Evolutionary conservation across 2,329 filamentous ascomycete species (phyloP), one percentile per base, ranked within the genome.

Genomic region (Ceratocystis diversiconidia): DNA sequence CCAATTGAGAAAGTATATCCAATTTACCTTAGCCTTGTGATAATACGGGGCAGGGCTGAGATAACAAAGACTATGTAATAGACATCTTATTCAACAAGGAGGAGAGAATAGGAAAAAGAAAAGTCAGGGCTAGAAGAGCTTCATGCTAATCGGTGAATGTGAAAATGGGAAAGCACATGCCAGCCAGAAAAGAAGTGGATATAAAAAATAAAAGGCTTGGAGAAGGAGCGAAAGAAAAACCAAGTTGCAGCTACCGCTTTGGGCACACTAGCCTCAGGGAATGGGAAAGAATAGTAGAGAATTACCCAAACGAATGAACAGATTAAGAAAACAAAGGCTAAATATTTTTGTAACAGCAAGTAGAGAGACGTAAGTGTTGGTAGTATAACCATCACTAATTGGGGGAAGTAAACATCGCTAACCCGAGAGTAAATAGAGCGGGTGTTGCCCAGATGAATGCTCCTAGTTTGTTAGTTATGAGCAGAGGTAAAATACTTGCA

Each of bases 151-250:
- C 46, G 7, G 36, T 43, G 10, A 6, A 30, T 44, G 10, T 59
- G 61, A 63, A 66, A 61, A 63, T 66, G 61, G 36, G 32, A 61
- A 48, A 50, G n/a, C 52, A 63, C 65, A 66, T 66, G 61, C 61
- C 61, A 66, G 52, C 41, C 4, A 61, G n/a, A 25, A 62, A 15
- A 61, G n/a, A 25, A 62, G 12, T 50, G 19, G 64, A 30, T 25
- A 30, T 41, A 41, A 15, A 41, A 12, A 41, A 41, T 48, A 17
- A 25, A 15, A 44, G n/a, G 30, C 41, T 52, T 36, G n/a, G 52
- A 48, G 46, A 32, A 43, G 43, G 64, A 30, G 36, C 46, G 59
- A 19, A 57, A 57, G 50, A 48, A 65, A 41, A 48, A 60, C 19
- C 32, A 64, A 17, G 36, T 15, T 30, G 46, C 32, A 32, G 28